Percentiles rank a stretch among this genome's conserved stretches.
phyloP scores from a whole-genome alignment of 1,284 basidiomycete genomes.

The Macrocystidia cucumis region DNA sequence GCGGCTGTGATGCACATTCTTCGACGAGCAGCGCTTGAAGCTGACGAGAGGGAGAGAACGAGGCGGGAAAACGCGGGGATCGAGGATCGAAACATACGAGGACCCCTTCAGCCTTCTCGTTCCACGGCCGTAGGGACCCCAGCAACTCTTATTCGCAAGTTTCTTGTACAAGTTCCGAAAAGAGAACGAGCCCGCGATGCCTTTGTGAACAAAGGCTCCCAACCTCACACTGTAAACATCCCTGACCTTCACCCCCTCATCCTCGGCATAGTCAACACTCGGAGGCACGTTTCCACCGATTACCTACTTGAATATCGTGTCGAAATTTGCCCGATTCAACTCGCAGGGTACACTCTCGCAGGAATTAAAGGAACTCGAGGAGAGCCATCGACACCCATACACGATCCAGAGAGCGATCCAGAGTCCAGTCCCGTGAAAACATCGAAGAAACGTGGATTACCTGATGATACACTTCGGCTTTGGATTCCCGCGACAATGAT shows the following conservation, averaged over 20 bases:
- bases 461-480: constrained; percentile 23
- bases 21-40: constrained; percentile 29
- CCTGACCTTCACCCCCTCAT: constrained; percentile 23
- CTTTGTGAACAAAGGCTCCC: constrained; percentile 24
- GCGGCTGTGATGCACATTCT: constrained; percentile 9
- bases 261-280: constrained; percentile 21
- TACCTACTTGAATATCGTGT: constrained; percentile 33
- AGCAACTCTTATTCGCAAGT: constrained; percentile 21
- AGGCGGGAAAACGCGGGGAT: constrained; percentile 14
- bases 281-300: constrained; percentile 33
- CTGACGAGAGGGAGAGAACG: constrained; percentile 24
- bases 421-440: constrained; percentile 7
- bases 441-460: constrained; percentile 21
- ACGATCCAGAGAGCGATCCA: constrained; percentile 3
- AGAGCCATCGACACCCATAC: constrained; percentile 13
- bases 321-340: constrained; percentile 29
- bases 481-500: constrained; percentile 38
- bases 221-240: constrained; percentile 5
- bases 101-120: constrained; percentile 10
- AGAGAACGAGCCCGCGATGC: constrained; percentile 20
- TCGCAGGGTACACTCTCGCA: constrained; percentile 26
- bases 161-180: constrained; percentile 16
- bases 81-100: constrained; percentile 12
- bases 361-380: constrained; percentile 31
- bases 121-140: constrained; percentile 26